These are phyloP conservation scores for Scorias spongiosa DNA, from an alignment of 2,329 filamentous ascomycete genomes.

Conservation along the genomic window DNA sequence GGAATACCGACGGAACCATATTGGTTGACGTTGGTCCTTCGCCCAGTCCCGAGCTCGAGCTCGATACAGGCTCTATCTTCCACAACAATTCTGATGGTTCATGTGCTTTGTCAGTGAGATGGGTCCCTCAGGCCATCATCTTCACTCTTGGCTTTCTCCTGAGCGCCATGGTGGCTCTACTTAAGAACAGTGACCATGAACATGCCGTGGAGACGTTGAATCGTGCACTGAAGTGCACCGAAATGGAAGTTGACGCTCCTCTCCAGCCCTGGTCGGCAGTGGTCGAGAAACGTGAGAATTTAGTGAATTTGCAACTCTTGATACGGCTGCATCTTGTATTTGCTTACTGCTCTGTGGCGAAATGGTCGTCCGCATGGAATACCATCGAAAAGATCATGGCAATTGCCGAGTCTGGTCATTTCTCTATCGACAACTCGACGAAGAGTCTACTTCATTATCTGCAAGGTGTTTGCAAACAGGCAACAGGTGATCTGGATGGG, in stretches of 20 bases:
- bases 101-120: conserved; percentile 38
- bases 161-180: conserved; percentile 39
- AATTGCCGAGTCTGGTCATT: conserved; percentile 2
- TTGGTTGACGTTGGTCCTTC: conserved; percentile 25
- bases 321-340: conserved; percentile 58
- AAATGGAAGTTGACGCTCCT: conserved; percentile 19
- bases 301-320: conserved; percentile 42
- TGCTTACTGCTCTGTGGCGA: conserved; percentile 52
- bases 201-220: conserved; percentile 42
- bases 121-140: conserved; percentile 45
- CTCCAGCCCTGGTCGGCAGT: neutral
- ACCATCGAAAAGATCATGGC: conserved; percentile 27
- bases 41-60: conserved; percentile 20
- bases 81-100: conserved; percentile 21
- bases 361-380: conserved; percentile 50
- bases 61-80: conserved; percentile 31
- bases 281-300: neutral
- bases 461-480: conserved; percentile 60
- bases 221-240: conserved; percentile 39
- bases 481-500: conserved; percentile 52
- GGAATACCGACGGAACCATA: conserved; percentile 23
- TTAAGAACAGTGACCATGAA: conserved; percentile 39
- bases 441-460: conserved; percentile 44
- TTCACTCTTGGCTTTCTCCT: conserved; percentile 45
- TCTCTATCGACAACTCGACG: conserved; percentile 17